Conservation (phyloP, 208 protist species). For the Leishmania arabica region DNA sequence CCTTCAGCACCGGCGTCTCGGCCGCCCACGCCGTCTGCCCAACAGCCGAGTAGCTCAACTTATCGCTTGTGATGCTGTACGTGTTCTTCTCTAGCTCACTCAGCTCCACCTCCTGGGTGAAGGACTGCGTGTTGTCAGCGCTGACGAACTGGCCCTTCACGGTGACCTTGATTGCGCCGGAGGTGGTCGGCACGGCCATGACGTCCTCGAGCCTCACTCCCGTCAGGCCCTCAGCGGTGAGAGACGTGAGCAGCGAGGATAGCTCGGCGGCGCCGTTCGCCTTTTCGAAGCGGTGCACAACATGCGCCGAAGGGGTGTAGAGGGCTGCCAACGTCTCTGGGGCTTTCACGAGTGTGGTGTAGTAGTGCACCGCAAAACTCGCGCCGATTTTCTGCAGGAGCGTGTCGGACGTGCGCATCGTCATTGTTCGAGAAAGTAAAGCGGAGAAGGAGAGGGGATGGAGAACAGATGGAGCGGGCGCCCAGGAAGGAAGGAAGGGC, state of each 20-base stretch:
- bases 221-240: conserved; percentile 24
- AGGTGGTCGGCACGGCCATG: conserved; percentile 20
- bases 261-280: conserved; percentile 38
- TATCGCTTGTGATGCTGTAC: conserved; percentile 65
- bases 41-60: conserved; percentile 27
- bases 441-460: background rate
- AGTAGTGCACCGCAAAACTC: conserved; percentile 75
- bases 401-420: conserved; percentile 15
- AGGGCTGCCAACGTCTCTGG: conserved; percentile 43
- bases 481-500: background rate
- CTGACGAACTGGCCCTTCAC: conserved; percentile 40
- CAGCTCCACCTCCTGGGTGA: conserved; percentile 70
- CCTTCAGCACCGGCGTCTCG: conserved; percentile 14
- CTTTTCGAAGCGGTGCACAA: conserved; percentile 47
- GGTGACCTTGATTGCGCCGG: conserved; percentile 42
- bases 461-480: background rate
- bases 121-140: conserved; percentile 26
- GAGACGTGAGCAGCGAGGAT: conserved; percentile 30
- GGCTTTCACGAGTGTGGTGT: conserved; percentile 58
- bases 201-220: conserved; percentile 44
- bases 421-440: background rate
- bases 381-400: conserved; percentile 48
- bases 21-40: conserved; percentile 5
- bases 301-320: conserved; percentile 49
- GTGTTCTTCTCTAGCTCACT: conserved; percentile 45